Evolutionary conservation across 176 grass and related monocot genomes (phyloP).

Genomic region (Pharus latifolius): DNA sequence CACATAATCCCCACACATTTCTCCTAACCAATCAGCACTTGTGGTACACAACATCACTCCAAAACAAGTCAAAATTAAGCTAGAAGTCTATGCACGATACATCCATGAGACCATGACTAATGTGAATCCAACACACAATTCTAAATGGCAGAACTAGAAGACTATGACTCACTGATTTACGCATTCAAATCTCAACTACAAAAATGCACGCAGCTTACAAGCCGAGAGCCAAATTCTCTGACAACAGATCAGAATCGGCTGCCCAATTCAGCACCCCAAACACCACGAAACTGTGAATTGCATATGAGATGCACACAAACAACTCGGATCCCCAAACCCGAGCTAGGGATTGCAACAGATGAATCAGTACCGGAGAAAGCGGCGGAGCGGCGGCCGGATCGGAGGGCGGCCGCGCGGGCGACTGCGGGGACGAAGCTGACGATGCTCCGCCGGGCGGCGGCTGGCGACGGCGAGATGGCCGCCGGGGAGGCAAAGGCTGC

Average conservation of each 20-base stretch:
- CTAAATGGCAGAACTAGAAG: too few relatives aligned
- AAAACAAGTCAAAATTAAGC: too few relatives aligned
- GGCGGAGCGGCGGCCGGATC: neutral
- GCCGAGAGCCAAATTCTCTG: too few relatives aligned
- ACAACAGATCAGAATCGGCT: neutral
- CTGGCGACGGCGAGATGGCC: neutral
- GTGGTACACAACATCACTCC: too few relatives aligned
- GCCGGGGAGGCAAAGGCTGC: neutral
- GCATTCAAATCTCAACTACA: too few relatives aligned
- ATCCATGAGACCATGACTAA: too few relatives aligned
- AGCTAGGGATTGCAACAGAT: neutral
- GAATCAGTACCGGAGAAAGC: slow-evolving; percentile 7
- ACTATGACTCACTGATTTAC: too few relatives aligned
- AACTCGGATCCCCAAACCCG: neutral
- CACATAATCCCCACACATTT: too few relatives aligned
- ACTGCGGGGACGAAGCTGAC: neutral
- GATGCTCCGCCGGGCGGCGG: neutral
- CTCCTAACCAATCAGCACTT: too few relatives aligned
- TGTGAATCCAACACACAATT: too few relatives aligned
- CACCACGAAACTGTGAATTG: neutral
- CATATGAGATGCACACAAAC: neutral
- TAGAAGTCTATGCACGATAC: too few relatives aligned
- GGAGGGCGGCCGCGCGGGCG: neutral
- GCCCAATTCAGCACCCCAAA: neutral
- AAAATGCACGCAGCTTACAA: too few relatives aligned